phyloP scores from a whole-genome alignment of 2,329 filamentous ascomycete genomes.

The Aspergillus cejpii region DNA sequence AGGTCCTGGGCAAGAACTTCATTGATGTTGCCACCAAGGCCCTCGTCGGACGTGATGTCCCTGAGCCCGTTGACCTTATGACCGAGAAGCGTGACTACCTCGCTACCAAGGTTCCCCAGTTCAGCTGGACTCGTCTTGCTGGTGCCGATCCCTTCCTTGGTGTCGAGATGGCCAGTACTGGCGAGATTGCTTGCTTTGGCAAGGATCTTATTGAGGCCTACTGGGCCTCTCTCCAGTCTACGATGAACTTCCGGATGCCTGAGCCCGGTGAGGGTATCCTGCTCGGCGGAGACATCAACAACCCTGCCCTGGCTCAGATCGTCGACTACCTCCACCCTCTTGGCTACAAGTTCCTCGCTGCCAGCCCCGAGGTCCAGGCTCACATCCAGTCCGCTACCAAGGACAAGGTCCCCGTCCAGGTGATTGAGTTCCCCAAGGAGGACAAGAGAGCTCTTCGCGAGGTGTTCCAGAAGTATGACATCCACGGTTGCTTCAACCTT shows the following conservation, averaged over 20 bases:
- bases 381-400: slow-evolving; percentile 69
- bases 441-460: slow-evolving; percentile 93
- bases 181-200: slow-evolving; percentile 98
- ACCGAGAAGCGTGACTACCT: slow-evolving; percentile 79
- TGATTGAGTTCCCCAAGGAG: slow-evolving; percentile 93
- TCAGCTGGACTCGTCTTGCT: slow-evolving; percentile 96
- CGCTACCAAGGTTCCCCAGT: slow-evolving; percentile 96
- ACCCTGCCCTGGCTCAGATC: slow-evolving; percentile 65
- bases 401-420: slow-evolving; percentile 64
- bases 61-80: slow-evolving; percentile 84
- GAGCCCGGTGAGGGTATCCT: slow-evolving; percentile 92
- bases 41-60: slow-evolving; percentile 76
- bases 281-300: slow-evolving; percentile 75
- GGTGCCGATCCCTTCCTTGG: slow-evolving; percentile 96
- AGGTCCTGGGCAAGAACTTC: slow-evolving; percentile 94
- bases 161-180: slow-evolving; percentile 94
- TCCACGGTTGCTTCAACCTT: slow-evolving; percentile 92
- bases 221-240: slow-evolving; percentile 92
- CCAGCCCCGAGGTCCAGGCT: slow-evolving; percentile 70
- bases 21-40: slow-evolving; percentile 93
- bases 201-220: slow-evolving; percentile 94
- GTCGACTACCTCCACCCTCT: slow-evolving; percentile 83
- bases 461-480: slow-evolving; percentile 95
- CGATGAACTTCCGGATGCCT: slow-evolving; percentile 98
- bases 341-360: slow-evolving; percentile 90